Evolutionary conservation across 148 eudicot species (phyloP).

Genomic region (Beta vulgaris): DNA sequence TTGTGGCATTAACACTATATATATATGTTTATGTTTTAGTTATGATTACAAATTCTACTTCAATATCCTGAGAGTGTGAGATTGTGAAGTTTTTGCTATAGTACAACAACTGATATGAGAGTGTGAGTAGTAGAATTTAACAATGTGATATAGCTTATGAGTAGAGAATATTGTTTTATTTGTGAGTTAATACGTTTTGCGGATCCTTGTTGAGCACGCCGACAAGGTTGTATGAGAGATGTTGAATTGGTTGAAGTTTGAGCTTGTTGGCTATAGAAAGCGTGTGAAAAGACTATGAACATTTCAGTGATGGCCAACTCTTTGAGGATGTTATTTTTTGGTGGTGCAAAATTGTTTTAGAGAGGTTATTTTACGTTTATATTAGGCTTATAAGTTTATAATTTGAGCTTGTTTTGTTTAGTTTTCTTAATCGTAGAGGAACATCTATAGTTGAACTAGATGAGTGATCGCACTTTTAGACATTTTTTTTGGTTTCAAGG

Average conservation of each 20-base stretch:
- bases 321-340: not conserved
- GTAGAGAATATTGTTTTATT: not conserved
- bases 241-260: not conserved
- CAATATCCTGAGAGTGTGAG: no score
- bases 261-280: not conserved
- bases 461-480: not conserved
- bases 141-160: not conserved
- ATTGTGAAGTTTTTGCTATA: no score
- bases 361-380: not conserved
- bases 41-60: no score
- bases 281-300: no score
- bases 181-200: not conserved
- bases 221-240: not conserved
- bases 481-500: not conserved
- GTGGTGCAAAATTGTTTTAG: not conserved
- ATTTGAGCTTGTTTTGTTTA: not conserved
- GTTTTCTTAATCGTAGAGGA: not conserved
- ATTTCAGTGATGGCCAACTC: no score
- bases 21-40: no score
- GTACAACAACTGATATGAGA: no score
- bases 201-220: not conserved
- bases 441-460: not conserved
- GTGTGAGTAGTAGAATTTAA: no score
- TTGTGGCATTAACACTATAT: no score
- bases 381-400: not conserved